Base-by-base conservation (phyloP, 352 stramenopile genomes). In the Globisporangium spinosum region DNA sequence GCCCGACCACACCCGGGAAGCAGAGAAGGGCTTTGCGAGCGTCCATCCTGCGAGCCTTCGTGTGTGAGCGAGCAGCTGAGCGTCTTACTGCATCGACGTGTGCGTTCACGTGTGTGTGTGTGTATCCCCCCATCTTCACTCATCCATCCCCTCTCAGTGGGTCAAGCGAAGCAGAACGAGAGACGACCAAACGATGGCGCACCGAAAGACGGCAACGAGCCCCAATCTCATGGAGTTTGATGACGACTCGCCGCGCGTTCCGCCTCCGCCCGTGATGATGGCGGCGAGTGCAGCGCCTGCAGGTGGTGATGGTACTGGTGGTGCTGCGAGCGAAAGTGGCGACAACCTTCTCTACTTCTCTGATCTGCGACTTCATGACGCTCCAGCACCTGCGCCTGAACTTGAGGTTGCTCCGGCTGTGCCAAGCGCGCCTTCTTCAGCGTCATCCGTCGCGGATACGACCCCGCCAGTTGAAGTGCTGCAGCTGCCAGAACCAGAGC, bases 221-320 rank as follows among this genome's bases (percentile, higher is more conserved):
- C 73, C 75, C 4, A 77, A 79, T 49, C 73, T 87, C 63, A 85
- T 87, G 71, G 22, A 68, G 49, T 87, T 87, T 62, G 75, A 83
- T 69, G 74, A 78, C 7, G 71, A 78, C 58, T 70, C 77, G 35
- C 45, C 65, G 38, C 15, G 67, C 20, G 17, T 68, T 7, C 10
- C 63, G 17, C 62, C 70, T 17, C 10, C 65, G 0, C 20, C 59
- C 34, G 10, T 2, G n/a, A 38, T 13, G 32, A 66, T 27, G 35
- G 49, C 29, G 64, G 74, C n/a, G 68, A 65, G 7, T 27, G 57
- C 38, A 56, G 68, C 55, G 38, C 68, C 29, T 13, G 55, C 32
- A 51, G 17, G 43, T 23, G 43, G 17, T 2, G 7, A 15, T 49
- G 3, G 40, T n/a, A 1, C 13, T 47, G 15, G 3, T 6, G 27